Evolutionary conservation across 768 basidiomycete species (phyloP), one percentile per base, ranked within the genome.

Genomic region (Leucosporidium creatinivorum): DNA sequence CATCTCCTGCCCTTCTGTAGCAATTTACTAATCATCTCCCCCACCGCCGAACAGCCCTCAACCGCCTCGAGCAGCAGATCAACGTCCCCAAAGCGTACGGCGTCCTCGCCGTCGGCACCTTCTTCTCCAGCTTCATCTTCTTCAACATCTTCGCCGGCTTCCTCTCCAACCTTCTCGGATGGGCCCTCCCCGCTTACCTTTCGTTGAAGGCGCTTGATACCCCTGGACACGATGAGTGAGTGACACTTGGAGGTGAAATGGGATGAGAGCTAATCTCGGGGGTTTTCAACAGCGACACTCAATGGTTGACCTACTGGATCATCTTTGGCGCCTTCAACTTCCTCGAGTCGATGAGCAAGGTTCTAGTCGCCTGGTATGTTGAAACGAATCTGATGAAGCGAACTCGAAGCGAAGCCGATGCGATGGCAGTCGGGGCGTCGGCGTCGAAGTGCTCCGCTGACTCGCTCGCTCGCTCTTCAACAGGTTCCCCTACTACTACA

Each of bases 291-390:
- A 91, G 94, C 73, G 89, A 94, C 79, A 82, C 88, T 75, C 93
- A 96, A 80, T 97, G 93, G 93, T 83, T 97, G 76, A 94, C 93
- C 3, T 98, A 98, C 83, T 98, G 94, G 94, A 84, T 90, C 76
- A 84, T 94, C 62, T 93, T 96, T 74, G 92, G 91, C 63, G 87
- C 67, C 79, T 87, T 96, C 84, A 94, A 88, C 82, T 90, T 96
- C 80, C 75, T 89, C 68, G 94, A 97, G 81, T 87, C 85, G 76
- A 83, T 94, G 74, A 82, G 90, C 70, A 85, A 88, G 61, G 67
- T 89, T 68, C 84, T 96, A 68, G 86, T 97, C 72, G 91, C 93
- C 82, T 98, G 93, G 76, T 77, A 50, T 74, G 78, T 69, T 36
- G 6, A 36, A 25, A 30, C 21, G n/a, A n/a, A n/a, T n/a, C n/a